These are phyloP conservation scores for Adansonia madagascariensis DNA, from an alignment of 441 rosid genomes.

Conservation along the genomic window DNA sequence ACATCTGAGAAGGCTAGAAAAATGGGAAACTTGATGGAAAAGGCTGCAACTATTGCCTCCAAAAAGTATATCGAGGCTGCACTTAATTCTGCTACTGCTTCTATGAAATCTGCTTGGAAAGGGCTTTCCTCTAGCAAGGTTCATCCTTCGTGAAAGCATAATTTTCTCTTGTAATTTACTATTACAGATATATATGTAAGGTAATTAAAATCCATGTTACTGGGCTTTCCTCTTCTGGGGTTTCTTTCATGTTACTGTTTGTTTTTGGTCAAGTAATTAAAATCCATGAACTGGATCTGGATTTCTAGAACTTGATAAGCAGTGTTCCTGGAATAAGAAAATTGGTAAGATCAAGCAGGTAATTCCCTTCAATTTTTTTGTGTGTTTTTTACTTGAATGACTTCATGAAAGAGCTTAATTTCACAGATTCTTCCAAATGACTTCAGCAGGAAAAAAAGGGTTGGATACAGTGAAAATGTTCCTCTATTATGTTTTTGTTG, in stretches of 20 bases:
- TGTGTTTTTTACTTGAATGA: not conserved
- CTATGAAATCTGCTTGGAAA: conserved; percentile 80
- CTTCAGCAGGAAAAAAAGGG: not conserved
- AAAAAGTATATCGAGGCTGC: conserved; percentile 77
- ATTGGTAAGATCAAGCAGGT: not conserved
- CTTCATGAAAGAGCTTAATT: not conserved
- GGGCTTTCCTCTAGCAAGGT: conserved; percentile 61
- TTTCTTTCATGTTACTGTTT: not conserved
- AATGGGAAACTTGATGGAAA: conserved; percentile 60
- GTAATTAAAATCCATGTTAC: not conserved
- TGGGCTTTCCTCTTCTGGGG: not conserved
- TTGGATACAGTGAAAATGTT: not conserved
- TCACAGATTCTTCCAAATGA: not conserved
- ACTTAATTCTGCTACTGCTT: conserved; percentile 70
- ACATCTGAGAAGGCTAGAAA: conserved; percentile 61
- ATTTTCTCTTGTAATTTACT: not conserved
- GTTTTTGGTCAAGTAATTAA: not conserved
- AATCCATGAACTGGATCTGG: conserved; percentile 8
- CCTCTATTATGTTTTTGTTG: not conserved
- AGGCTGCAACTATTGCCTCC: conserved; percentile 64
- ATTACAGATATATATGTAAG: not conserved
- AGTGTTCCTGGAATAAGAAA: not conserved
- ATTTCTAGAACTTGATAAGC: not conserved
- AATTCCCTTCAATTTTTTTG: not conserved
- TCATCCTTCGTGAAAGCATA: conserved; percentile 63